Base-by-base conservation (phyloP, 1,139 yeast genomes). In the Geotrichum histeridarum region DNA sequence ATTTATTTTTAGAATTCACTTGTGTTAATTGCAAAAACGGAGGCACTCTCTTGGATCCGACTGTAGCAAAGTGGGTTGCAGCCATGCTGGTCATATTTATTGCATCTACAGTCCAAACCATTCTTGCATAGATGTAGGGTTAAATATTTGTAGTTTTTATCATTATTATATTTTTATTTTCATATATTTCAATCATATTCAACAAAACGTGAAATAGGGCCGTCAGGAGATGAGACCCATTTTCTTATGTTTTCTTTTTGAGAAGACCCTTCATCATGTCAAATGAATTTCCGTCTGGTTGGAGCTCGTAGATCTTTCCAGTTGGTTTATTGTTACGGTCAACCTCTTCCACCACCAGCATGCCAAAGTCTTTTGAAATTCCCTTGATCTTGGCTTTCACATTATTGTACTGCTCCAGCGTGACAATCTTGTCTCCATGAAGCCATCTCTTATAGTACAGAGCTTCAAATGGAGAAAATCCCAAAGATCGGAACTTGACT, bases 281-380 rank as follows among this genome's bases (percentile, higher is more conserved):
- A 67, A 94, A 94, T 1, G 97, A 88, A 68, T 94, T 94, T 0
- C 99, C 99, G 68, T 94, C 99, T 0, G 99, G 99, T 67, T 90
- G 98, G 49, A 94, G 73, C 63, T 88, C 86, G 61, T 78, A 82
- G 2, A 67, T 70, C 42, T 53, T 61, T 0, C 88, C 86, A 2
- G 82, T 80, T 12, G 73, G 72, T 42, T 32, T 50, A 38, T 49
- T 32, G 17, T 63, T 65, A 42, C 76, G 76, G 17, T 70, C 65
- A 7, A 82, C 70, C 61, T 87, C 96, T 57, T 81, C 82, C 1
- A 88, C 99, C 27, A 84, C 71, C 56, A 94, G 72, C 70, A 91
- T 73, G 0, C 99, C 99, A 67, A 83, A 86, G 53, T 89, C 95
- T 1, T 77, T 74, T 0, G 95, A 84, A 45, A 94, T 91, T 0